Evolutionary conservation across 768 basidiomycete species (phyloP).

Genomic region (Jaapia argillacea): DNA sequence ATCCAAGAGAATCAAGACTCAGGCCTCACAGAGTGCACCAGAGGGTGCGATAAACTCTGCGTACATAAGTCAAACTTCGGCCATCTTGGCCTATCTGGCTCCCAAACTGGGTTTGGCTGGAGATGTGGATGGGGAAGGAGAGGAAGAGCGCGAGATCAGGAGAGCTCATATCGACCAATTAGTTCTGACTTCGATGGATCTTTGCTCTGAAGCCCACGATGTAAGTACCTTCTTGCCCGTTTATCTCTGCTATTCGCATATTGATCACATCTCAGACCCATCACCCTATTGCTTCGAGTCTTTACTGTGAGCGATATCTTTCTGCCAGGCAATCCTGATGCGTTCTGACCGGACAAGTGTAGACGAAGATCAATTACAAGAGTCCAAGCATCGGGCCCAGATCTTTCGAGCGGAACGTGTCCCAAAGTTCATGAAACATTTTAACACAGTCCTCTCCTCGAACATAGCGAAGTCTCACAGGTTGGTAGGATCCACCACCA

Average conservation of each 20-base stretch:
- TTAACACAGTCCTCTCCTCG: slow-evolving; percentile 19
- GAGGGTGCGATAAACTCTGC: slow-evolving; percentile 7
- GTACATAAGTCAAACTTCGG: slow-evolving; percentile 24
- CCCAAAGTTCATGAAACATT: slow-evolving; percentile 31
- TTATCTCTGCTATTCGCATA: neutral
- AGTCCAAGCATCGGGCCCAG: slow-evolving; percentile 20
- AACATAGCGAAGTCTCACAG: slow-evolving; percentile 15
- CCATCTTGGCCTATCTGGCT: slow-evolving; percentile 26
- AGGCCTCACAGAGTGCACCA: neutral
- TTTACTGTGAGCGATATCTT: slow-evolving; percentile 10
- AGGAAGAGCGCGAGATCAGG: slow-evolving; percentile 19
- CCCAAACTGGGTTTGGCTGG: slow-evolving; percentile 24
- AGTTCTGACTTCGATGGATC: slow-evolving; percentile 25
- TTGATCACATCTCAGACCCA: slow-evolving; percentile 9
- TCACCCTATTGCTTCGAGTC: slow-evolving; percentile 23
- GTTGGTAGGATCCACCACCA: slow-evolving; percentile 21
- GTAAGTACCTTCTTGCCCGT: neutral
- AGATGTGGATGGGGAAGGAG: slow-evolving; percentile 18
- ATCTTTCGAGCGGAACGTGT: slow-evolving; percentile 25
- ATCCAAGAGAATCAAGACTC: neutral
- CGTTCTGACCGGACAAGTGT: too few species aligned
- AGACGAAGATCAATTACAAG: slow-evolving; percentile 33
- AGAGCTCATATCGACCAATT: slow-evolving; percentile 24
- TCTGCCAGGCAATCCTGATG: neutral
- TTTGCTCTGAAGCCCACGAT: slow-evolving; percentile 24